phyloP scores from a whole-genome alignment of 352 stramenopile species.

The Phytophthora cactorum region DNA sequence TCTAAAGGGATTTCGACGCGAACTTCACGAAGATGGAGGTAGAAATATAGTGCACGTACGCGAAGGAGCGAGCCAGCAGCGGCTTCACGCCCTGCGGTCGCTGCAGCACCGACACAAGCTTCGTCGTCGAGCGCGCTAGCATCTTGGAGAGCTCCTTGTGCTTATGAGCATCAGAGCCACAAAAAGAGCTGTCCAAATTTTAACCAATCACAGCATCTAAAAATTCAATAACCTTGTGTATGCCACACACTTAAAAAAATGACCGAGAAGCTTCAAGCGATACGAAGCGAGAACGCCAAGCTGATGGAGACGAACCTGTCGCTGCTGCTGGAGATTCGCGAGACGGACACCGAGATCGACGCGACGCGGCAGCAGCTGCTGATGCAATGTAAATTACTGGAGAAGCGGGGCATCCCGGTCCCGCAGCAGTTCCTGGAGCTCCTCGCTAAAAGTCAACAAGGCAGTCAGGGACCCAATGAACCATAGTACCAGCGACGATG shows the following conservation, averaged over 20 bases:
- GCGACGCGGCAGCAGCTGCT: constrained; percentile 35
- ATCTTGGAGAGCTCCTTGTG: constrained; percentile 32
- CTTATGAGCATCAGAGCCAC: constrained; percentile 34
- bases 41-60: constrained; percentile 42
- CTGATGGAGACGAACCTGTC: constrained; percentile 66
- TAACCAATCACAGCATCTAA: constrained; percentile 13
- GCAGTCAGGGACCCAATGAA: constrained; percentile 8
- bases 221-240: not conserved
- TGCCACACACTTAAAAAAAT: constrained; percentile 3
- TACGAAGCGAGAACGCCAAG: constrained; percentile 48
- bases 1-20: constrained; percentile 3
- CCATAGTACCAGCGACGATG: not conserved
- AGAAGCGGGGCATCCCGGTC: constrained; percentile 32
- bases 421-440: constrained; percentile 39
- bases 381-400: constrained; percentile 33
- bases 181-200: constrained; percentile 17
- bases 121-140: constrained; percentile 42
- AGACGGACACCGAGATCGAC: constrained; percentile 50
- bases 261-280: constrained; percentile 35
- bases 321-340: constrained; percentile 58
- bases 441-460: constrained; percentile 24
- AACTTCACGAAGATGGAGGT: not conserved
- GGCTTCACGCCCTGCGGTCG: constrained; percentile 52
- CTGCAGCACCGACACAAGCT: constrained; percentile 37
- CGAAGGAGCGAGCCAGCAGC: constrained; percentile 63